Evolutionary conservation across 768 basidiomycete genomes (phyloP), one percentile per base, ranked within the genome.

Genomic region (Rhodotorula taiwanensis): DNA sequence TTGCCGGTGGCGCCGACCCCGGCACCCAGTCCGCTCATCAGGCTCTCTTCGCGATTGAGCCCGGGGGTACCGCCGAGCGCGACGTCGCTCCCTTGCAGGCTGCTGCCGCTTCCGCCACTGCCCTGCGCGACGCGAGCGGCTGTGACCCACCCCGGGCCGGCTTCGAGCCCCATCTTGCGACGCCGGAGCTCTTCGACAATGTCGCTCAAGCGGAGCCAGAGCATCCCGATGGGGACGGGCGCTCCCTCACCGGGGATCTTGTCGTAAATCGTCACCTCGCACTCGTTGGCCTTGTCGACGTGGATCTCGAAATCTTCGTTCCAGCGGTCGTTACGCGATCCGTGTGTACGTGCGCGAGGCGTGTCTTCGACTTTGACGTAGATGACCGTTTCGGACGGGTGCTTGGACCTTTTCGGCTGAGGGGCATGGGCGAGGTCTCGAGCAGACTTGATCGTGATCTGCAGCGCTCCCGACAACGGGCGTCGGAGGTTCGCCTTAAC

Each of bases 251-350:
- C 86, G 7, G 76, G 75, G 25, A 83, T 82, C 71, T 90, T 90
- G 77, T 99, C 95, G 72, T 91, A 92, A 36, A 99, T 83, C 34
- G 90, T 88, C 55, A 99, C 86, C 78, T 98, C 95, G 52, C 97
- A 88, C 80, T 99, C 95, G 74, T 94, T 97, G 20, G 94, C 93
- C 77, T 98, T 98, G 79, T 98, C 94, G 44, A 98, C 88, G 0
- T 86, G 81, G 62, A 99, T 89, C 76, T 94, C 91, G 66, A 98
- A 97, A 62, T 92, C 89, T 76, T 99, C 93, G 74, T 90, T 89
- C 95, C 95, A 99, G 49, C 88, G 85, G 77, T 98, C 95, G 33
- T 87, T 34, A 62, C 91, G 85, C 15, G 91, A 86, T 13, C 90
- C 88, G 74, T 94, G 91, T 0, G 93, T 92, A 60, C 86, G 84